phyloP scores from a whole-genome alignment of 2,329 filamentous ascomycete genomes.

The Talaromyces rugulosus region DNA sequence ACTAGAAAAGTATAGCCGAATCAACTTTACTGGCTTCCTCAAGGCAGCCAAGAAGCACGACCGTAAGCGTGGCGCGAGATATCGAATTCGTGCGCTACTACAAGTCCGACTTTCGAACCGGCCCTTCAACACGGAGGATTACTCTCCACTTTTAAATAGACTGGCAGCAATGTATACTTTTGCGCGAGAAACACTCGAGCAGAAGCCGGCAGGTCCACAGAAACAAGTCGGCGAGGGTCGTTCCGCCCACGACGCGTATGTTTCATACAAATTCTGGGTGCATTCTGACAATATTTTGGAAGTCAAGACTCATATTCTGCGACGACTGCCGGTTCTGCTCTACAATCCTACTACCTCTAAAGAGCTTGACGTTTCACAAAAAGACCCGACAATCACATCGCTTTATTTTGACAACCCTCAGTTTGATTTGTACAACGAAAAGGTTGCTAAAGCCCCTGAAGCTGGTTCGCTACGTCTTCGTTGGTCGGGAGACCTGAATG shows the following conservation, averaged over 20 bases:
- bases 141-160: conserved; percentile 80
- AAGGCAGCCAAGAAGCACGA: conserved; percentile 99
- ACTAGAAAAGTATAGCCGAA: conserved; percentile 88
- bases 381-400: conserved; percentile 86
- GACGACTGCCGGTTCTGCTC: conserved; percentile 82
- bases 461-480: conserved; percentile 79
- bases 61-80: conserved; percentile 78
- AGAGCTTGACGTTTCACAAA: conserved; percentile 69
- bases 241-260: conserved; percentile 64
- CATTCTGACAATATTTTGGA: conserved; percentile 93
- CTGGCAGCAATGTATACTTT: conserved; percentile 96
- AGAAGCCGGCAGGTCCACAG: conserved; percentile 48
- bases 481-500: conserved; percentile 82
- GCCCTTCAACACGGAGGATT: conserved; percentile 93
- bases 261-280: conserved; percentile 93
- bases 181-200: conserved; percentile 69
- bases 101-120: conserved; percentile 82
- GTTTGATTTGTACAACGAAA: conserved; percentile 81
- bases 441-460: conserved; percentile 70
- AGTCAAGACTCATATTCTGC: conserved; percentile 92
- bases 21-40: conserved; percentile 96
- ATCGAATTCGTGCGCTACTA: conserved; percentile 86
- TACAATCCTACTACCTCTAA: conserved; percentile 86
- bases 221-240: conserved; percentile 38
- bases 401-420: conserved; percentile 89